These are phyloP conservation scores for Penicillium brasilianum DNA, from an alignment of 2,329 filamentous ascomycete species.

Conservation along the genomic window DNA sequence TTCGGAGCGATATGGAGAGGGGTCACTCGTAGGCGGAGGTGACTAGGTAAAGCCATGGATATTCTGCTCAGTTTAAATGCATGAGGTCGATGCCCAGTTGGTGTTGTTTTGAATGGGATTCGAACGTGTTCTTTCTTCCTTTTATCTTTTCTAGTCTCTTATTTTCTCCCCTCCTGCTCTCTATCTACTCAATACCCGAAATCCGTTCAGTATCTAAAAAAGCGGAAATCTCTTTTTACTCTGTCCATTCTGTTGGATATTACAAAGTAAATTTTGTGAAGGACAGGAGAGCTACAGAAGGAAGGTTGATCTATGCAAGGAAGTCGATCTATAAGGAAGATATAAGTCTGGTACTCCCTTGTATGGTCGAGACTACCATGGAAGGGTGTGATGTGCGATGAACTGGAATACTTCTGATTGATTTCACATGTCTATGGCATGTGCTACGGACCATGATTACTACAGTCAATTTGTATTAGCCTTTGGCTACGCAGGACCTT, in stretches of 20 bases:
- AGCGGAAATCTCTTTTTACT: neutral
- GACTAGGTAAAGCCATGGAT: neutral
- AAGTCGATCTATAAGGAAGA: neutral
- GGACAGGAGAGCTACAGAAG: neutral
- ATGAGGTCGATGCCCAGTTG: neutral
- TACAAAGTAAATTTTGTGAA: neutral
- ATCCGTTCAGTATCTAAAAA: neutral
- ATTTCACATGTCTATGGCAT: neutral
- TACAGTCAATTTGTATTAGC: neutral
- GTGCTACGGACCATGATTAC: neutral
- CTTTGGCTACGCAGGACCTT: neutral
- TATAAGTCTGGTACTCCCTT: neutral
- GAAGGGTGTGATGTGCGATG: neutral
- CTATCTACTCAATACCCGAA: conserved; percentile 5
- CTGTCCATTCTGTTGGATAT: neutral
- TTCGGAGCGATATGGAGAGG: neutral
- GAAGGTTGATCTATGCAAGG: no score
- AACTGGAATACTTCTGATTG: neutral
- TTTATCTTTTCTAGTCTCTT: neutral
- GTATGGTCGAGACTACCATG: neutral
- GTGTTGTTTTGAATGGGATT: neutral
- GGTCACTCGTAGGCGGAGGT: neutral
- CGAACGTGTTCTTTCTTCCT: neutral
- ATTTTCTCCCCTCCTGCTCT: neutral
- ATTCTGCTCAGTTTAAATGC: neutral